Evolutionary conservation across 2,329 filamentous ascomycete species (phyloP).

Genomic region (Stagonosporopsis tanaceti): DNA sequence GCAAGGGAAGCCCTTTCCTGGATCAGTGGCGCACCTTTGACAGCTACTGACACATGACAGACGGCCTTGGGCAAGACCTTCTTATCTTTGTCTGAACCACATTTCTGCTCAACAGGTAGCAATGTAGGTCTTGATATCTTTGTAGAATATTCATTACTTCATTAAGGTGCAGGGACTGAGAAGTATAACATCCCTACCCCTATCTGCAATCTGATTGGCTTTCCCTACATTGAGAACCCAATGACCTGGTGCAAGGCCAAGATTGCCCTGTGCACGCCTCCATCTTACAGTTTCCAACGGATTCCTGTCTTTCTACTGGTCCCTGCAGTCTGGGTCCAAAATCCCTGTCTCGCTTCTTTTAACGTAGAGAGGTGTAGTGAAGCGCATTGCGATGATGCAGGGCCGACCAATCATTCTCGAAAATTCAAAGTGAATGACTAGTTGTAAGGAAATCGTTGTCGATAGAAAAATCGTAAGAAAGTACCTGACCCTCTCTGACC

Average conservation of each 20-base stretch:
- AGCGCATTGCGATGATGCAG: slow-evolving; percentile 11
- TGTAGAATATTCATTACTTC: slow-evolving; percentile 11
- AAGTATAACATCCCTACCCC: slow-evolving; percentile 4
- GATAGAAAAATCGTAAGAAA: slow-evolving; percentile 7
- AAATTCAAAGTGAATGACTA: slow-evolving; percentile 8
- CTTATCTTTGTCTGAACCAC: background rate
- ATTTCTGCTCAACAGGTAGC: background rate
- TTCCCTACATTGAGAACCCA: background rate
- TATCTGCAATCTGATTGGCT: slow-evolving; percentile 3
- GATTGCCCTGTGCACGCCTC: slow-evolving; percentile 4
- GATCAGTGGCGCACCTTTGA: background rate
- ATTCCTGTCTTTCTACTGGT: slow-evolving; percentile 8
- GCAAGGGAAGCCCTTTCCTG: background rate
- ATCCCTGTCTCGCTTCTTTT: slow-evolving; percentile 15
- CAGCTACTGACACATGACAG: slow-evolving; percentile 2
- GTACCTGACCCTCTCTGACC: background rate
- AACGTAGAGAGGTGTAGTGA: slow-evolving; percentile 14
- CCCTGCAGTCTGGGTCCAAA: background rate
- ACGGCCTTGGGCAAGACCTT: background rate
- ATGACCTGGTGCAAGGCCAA: slow-evolving; percentile 10
- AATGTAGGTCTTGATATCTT: background rate
- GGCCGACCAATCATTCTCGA: background rate
- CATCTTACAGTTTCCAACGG: slow-evolving; percentile 8
- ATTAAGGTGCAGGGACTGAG: background rate
- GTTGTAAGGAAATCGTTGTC: slow-evolving; percentile 6